These are phyloP conservation scores for Corymbia citriodora DNA, from an alignment of 441 rosid genomes.

Conservation along the genomic window DNA sequence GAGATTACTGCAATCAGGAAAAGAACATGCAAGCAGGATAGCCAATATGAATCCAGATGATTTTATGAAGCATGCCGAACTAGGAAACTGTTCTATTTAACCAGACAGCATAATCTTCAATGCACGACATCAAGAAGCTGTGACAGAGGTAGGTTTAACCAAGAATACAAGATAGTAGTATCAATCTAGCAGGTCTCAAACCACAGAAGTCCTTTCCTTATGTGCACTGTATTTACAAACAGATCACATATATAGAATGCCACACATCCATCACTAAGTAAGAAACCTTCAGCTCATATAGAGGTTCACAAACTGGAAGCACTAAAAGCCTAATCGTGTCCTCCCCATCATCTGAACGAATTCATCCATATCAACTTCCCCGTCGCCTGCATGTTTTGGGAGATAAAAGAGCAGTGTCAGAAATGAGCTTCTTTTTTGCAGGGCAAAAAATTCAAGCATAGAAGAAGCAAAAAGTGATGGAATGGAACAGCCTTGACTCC, in stretches of 20 bases:
- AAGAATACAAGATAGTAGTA: not conserved
- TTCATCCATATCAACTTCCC: constrained; percentile 69
- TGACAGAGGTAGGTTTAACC: not conserved
- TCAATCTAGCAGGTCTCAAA: not conserved
- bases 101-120: not conserved
- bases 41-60: not conserved
- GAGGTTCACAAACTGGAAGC: not conserved
- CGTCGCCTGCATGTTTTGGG: constrained; percentile 51
- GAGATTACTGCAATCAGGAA: not conserved
- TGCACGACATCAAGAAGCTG: not conserved
- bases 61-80: not conserved
- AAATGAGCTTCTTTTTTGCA: not conserved
- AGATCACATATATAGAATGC: not conserved
- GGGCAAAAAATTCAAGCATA: not conserved
- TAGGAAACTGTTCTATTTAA: not conserved
- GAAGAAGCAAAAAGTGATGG: not conserved
- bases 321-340: constrained; percentile 56
- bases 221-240: constrained; percentile 2
- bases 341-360: constrained; percentile 81
- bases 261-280: not conserved
- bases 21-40: not conserved
- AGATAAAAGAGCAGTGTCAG: not conserved
- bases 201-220: not conserved
- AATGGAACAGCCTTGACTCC: not conserved
- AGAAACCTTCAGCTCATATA: not conserved